Evolutionary conservation across 2,329 filamentous ascomycete genomes (phyloP).

Genomic region (Polytolypa hystricis): DNA sequence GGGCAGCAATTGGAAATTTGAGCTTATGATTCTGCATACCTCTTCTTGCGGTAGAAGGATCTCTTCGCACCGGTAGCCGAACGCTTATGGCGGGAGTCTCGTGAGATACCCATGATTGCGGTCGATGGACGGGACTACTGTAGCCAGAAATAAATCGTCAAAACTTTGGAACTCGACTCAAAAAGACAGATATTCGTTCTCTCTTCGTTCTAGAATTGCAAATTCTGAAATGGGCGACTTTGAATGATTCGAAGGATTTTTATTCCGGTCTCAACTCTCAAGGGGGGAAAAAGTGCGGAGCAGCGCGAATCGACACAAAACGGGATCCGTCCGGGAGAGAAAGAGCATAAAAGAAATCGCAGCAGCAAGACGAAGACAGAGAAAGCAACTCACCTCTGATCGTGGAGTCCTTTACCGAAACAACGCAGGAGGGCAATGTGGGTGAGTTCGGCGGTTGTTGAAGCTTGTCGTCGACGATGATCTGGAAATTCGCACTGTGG

Average conservation of each 20-base stretch:
- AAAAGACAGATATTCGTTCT: conserved; percentile 4
- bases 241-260: no score
- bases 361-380: conserved; percentile 10
- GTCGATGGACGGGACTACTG: conserved; percentile 45
- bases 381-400: conserved; percentile 31
- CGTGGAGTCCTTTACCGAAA: conserved; percentile 36
- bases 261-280: no score
- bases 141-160: neutral
- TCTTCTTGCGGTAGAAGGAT: conserved; percentile 67
- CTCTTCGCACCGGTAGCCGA: conserved; percentile 98
- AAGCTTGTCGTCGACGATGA: conserved; percentile 27
- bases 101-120: conserved; percentile 98
- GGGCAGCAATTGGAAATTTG: neutral
- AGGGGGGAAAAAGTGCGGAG: no score
- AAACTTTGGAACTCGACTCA: no score
- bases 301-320: no score
- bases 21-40: conserved; percentile 43
- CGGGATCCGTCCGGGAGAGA: no score
- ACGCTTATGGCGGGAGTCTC: conserved; percentile 99
- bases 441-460: conserved; percentile 30
- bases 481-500: conserved; percentile 35
- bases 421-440: conserved; percentile 29
- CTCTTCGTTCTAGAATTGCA: no score
- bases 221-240: no score
- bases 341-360: no score